Conservation (phyloP, 2,329 filamentous ascomycete species). For the Fusarium sp. region DNA sequence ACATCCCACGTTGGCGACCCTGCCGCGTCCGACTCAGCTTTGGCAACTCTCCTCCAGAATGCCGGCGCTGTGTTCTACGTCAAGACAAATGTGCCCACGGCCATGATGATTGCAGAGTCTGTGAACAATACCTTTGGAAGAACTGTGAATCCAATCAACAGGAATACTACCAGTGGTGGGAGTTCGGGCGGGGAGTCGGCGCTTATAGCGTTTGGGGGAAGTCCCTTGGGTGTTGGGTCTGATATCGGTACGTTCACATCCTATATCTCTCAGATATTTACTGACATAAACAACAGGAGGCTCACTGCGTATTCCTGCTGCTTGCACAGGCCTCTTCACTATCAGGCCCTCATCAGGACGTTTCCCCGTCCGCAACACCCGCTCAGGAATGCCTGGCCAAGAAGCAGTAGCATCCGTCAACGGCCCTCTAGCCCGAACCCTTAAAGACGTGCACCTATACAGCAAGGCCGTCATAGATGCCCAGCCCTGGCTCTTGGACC, state of each 20-base stretch:
- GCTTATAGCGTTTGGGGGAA: constrained; percentile 69
- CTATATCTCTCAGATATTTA: fast-evolving
- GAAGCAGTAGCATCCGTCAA: constrained; percentile 74
- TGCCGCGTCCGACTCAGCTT: constrained; percentile 57
- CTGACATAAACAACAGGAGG: constrained; percentile 54
- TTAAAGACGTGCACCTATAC: constrained; percentile 69
- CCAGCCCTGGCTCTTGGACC: constrained; percentile 68
- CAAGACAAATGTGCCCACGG: constrained; percentile 70
- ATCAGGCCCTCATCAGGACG: constrained; percentile 69
- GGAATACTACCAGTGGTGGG: constrained; percentile 71
- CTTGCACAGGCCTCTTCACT: constrained; percentile 69
- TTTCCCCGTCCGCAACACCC: constrained; percentile 66
- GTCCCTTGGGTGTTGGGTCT: constrained; percentile 71
- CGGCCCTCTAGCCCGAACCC: constrained; percentile 69
- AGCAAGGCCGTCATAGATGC: constrained; percentile 63
- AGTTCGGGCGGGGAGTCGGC: constrained; percentile 76
- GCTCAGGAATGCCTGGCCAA: constrained; percentile 73
- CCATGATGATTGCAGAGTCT: constrained; percentile 77
- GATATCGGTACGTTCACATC: constrained; percentile 62
- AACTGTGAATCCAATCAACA: constrained; percentile 72
- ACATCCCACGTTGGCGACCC: constrained; percentile 71
- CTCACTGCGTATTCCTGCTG: constrained; percentile 65
- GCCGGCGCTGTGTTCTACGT: constrained; percentile 68
- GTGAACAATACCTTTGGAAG: constrained; percentile 75
- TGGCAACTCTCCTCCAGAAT: constrained; percentile 57